Base-by-base conservation (phyloP, 1,284 basidiomycete genomes). In the Coniferiporia sulphurascens region DNA sequence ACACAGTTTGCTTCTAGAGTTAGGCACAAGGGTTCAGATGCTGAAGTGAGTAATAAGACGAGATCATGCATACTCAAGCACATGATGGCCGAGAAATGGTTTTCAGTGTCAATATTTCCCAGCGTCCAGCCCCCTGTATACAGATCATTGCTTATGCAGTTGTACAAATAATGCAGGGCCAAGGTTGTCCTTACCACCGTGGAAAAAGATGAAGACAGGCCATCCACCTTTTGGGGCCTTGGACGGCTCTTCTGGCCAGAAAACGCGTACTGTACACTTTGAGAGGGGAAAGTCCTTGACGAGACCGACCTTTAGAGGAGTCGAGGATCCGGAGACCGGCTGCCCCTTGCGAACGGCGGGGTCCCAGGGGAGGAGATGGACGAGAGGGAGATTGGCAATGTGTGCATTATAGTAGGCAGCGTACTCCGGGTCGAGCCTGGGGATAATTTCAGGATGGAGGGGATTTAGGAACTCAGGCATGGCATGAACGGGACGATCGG, bases 101-200 rank as follows among this genome's bases (percentile, higher is more conserved):
- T 81, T 62, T 86, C 84, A 12, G 79, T 79, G 21, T 72, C 68
- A 63, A 87, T 84, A 58, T 74, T 79, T 0, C 86, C 86, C 3
- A 89, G 73, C 0, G 86, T 88, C 86, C 86, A 89, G 43, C 86
- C 87, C 32, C 85, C 85, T 83, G 62, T 21, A 27, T 54, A 62
- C 50, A 59, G 55, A 60, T 50, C 4, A 62, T 57, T 50, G 65
- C 27, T 27, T 27, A 59, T 12, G 13, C 49, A n/a, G n/a, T 41
- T 43, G 9, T 32, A 38, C n/a, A 54, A 17, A 27, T 48, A 52
- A 9, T 58, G 38, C 44, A 59, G 49, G 52, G 62, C 49, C 34
- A 54, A 50, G 38, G 55, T 60, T 22, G 49, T 48, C 59, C 73
- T 57, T 56, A 81, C 82, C 83, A 63, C 85, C 82, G 64, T 86